These are phyloP conservation scores for Carallia brachiata DNA, from an alignment of 345 rosid species.

Conservation along the genomic window DNA sequence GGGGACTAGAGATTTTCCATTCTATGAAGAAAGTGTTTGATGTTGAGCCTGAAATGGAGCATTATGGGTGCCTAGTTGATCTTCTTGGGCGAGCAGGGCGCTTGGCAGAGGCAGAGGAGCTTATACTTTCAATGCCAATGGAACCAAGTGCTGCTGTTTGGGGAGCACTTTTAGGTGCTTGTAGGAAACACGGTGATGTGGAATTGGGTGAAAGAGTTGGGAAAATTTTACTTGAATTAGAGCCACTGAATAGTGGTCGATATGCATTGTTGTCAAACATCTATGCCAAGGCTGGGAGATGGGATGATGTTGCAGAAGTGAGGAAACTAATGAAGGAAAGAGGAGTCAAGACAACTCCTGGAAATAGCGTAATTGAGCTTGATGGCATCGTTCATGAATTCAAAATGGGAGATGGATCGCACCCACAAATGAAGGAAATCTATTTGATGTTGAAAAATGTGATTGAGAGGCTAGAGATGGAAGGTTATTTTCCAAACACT, in stretches of 20 bases:
- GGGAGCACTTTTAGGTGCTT: constrained; percentile 48
- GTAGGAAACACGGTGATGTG: constrained; percentile 37
- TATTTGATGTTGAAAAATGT: constrained; percentile 28
- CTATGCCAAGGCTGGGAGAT: constrained; percentile 43
- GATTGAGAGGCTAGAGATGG: constrained; percentile 31
- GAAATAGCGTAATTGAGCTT: constrained; percentile 34
- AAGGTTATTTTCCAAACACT: constrained; percentile 37
- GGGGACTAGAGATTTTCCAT: constrained; percentile 27
- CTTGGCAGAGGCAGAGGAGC: constrained; percentile 38
- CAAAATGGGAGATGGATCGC: constrained; percentile 40
- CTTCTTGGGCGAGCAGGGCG: constrained; percentile 41
- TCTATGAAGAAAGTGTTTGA: constrained; percentile 31
- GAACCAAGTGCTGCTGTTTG: constrained; percentile 43
- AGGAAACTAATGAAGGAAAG: constrained; percentile 47
- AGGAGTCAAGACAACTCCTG: constrained; percentile 39
- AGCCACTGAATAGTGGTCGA: constrained; percentile 44
- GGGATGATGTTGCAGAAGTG: constrained; percentile 37
- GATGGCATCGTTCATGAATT: constrained; percentile 40
- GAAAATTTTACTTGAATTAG: constrained; percentile 35
- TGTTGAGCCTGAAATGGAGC: constrained; percentile 39
- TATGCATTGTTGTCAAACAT: constrained; percentile 44
- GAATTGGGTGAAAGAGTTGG: constrained; percentile 42
- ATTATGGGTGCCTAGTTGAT: constrained; percentile 47
- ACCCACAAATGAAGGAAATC: constrained; percentile 34
- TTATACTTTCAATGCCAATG: constrained; percentile 35